phyloP scores from a whole-genome alignment of 2,329 filamentous ascomycete genomes.

The Xylariaceae sp. region DNA sequence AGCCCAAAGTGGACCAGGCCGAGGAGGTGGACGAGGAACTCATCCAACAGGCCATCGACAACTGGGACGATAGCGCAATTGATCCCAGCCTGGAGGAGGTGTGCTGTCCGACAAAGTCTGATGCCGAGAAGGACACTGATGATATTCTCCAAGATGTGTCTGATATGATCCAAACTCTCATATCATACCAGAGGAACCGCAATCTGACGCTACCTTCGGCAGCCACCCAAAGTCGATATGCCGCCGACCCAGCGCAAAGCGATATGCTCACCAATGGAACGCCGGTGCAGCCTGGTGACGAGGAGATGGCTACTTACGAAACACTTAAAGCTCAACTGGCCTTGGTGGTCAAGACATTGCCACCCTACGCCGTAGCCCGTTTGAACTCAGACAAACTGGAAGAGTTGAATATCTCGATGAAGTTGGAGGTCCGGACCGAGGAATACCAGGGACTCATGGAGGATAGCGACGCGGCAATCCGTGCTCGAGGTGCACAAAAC shows the following conservation, averaged over 20 bases:
- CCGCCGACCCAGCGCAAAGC: slow-evolving; percentile 58
- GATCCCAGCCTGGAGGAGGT: slow-evolving; percentile 55
- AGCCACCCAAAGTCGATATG: slow-evolving; percentile 56
- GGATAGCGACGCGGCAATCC: slow-evolving; percentile 66
- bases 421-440: slow-evolving; percentile 67
- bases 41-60: slow-evolving; percentile 52
- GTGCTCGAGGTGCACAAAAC: slow-evolving; percentile 42
- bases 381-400: slow-evolving; percentile 82
- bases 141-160: slow-evolving; percentile 70
- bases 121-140: slow-evolving; percentile 59
- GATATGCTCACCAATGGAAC: slow-evolving; percentile 66
- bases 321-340: slow-evolving; percentile 71
- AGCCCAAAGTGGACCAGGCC: slow-evolving; percentile 23
- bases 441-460: slow-evolving; percentile 79
- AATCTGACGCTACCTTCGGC: slow-evolving; percentile 61
- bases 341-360: slow-evolving; percentile 69
- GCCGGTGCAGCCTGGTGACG: slow-evolving; percentile 62
- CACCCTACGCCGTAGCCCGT: slow-evolving; percentile 82
- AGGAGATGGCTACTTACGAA: slow-evolving; percentile 61
- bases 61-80: slow-evolving; percentile 54
- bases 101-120: slow-evolving; percentile 46
- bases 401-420: slow-evolving; percentile 76
- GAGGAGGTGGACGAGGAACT: slow-evolving; percentile 48
- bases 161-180: slow-evolving; percentile 70
- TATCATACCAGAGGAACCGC: slow-evolving; percentile 76